Base-by-base conservation (phyloP, 495 filamentous ascomycete species). In the Usnea hakonensis region DNA sequence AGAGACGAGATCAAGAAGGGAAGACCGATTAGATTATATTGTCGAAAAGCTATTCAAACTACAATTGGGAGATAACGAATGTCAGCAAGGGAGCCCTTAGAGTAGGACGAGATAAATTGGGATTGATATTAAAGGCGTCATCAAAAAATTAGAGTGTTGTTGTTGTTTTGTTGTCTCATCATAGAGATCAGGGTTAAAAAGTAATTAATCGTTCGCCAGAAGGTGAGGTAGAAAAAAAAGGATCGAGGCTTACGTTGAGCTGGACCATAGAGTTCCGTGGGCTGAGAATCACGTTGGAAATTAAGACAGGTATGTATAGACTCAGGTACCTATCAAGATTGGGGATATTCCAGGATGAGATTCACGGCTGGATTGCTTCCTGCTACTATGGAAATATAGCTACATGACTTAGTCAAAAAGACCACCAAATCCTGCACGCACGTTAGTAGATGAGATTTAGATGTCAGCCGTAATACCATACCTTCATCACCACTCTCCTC, bases 111-210 rank as follows among this genome's bases (percentile, higher is more conserved):
- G 11, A 13, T 32, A 43, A 5, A 7, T 11, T 28, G 30, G 14
- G 28, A 43, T 30, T 23, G 16, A 43, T 19, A 16, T 33, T 23
- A 8, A 64, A 67, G 72, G 78, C 78, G 80, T 83, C 80, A 82
- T 74, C 66, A 82, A 83, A 83, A 83, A 83, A 83, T 83, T 83
- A 83, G 80, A 83, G 80, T 83, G 79, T 81, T 73, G 78, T 82
- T 81, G 78, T 81, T 81, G 76, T 74, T 72, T 75, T 64, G 70
- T 77, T 81, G 73, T 64, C 74, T 81, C 79, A 70, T 80, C 78
- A 81, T 67, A 48, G 62, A 72, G 72, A 75, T 82, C 73, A 73
- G 80, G 77, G 80, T 83, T 83, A 83, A 83, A 83, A 83, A 83
- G 65, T 37, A 75, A 43, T 62, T 83, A 73, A 81, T 83, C 80